Conservation (phyloP, 208 protist species). For the Sergeia podlipaevii region DNA sequence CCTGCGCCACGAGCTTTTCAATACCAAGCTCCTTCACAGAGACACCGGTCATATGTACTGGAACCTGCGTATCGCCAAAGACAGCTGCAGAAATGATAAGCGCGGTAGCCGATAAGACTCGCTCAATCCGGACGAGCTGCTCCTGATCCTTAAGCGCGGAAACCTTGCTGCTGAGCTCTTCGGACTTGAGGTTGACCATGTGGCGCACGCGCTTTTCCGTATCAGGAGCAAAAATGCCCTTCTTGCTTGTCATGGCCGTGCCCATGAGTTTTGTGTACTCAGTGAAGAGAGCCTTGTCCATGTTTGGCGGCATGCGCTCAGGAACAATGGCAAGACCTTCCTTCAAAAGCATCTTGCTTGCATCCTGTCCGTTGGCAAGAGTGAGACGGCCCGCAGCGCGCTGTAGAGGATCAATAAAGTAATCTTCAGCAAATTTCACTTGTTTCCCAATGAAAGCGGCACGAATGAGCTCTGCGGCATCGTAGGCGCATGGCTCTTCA, state of each 20-base stretch:
- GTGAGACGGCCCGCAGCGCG: constrained; percentile 68
- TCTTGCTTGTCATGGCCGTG: constrained; percentile 41
- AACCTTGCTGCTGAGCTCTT: constrained; percentile 39
- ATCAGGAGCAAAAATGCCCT: constrained; percentile 68
- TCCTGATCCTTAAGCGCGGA: constrained; percentile 47
- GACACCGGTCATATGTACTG: constrained; percentile 77
- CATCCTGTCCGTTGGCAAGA: constrained; percentile 50
- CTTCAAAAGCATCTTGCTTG: constrained; percentile 60
- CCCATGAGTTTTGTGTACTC: constrained; percentile 50
- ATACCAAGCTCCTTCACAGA: constrained; percentile 50
- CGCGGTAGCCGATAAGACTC: constrained; percentile 52
- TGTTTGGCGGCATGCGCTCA: constrained; percentile 43
- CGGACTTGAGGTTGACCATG: constrained; percentile 37
- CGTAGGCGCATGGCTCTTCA: constrained; percentile 86
- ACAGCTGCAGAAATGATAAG: constrained; percentile 46
- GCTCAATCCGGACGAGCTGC: constrained; percentile 71
- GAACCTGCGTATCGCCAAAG: constrained; percentile 58
- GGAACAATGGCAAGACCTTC: constrained; percentile 68
- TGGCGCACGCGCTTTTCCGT: constrained; percentile 53
- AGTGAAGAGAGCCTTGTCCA: constrained; percentile 69
- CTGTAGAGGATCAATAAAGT: constrained; percentile 79
- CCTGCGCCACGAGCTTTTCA: constrained; percentile 27
- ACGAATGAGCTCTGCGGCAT: constrained; percentile 84
- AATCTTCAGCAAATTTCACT: constrained; percentile 84
- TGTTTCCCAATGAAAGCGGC: constrained; percentile 80